Evolutionary conservation across 2,329 filamentous ascomycete genomes (phyloP), one percentile per base, ranked within the genome.

Genomic region (Fulvia fulva): DNA sequence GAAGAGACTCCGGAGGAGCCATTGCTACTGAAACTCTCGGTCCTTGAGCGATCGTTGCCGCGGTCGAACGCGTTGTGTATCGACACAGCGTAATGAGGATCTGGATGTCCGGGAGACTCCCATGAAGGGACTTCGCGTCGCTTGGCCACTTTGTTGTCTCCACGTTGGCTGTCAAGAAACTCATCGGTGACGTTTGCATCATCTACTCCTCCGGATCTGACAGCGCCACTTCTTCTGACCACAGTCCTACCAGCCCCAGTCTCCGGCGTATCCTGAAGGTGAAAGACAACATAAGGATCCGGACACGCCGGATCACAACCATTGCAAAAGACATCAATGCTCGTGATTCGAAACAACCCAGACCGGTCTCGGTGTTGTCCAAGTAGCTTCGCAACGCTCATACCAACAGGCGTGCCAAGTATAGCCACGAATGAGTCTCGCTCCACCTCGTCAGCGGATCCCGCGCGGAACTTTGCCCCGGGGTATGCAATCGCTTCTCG

Each of bases 351-450:
- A 22, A 30, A 19, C 19, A 8, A 21, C 7, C 63, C 59, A 21
- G 63, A 34, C 34, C 60, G 56, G 14, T 55, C 34, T 12, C 55
- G 55, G 32, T 63, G 63, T 44, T 63, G 56, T 1, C 51, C 53
- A 3, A 63, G 34, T 6, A 65, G 44, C 25, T 54, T 63, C 2
- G 59, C 61, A 12, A 55, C 53, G 7, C 54, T 59, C 7, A 32
- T 26, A 19, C 56, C 63, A 45, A 62, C 57, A 9, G 61, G 58
- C 9, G 55, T 51, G 4, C 50, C 58, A 16, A 65, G 19, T 3
- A 65, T 28, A 22, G 60, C 58, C 16, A 54, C 43, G n/a, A 60
- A 56, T 8, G 49, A 53, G 12, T 62, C 53, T 34, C 16, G 30
- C 3, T 8, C 30, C 30, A 11, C 16, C 30, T 34, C 30, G 6